Percentiles rank a stretch among this genome's conserved stretches.
phyloP scores from a whole-genome alignment of 169 alveolate genomes.

The Eimeria sp. region DNA sequence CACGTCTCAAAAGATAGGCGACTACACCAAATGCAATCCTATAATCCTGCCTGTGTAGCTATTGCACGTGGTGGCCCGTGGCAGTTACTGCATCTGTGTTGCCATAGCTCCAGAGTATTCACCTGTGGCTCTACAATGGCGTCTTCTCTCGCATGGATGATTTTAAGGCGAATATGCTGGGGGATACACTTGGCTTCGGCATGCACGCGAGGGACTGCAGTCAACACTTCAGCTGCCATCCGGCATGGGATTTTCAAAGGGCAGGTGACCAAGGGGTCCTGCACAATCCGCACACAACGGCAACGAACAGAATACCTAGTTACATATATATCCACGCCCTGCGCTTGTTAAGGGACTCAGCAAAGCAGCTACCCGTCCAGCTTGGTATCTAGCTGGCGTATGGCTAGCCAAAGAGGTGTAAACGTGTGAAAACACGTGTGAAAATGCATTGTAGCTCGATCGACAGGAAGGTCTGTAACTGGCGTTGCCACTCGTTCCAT shows the following conservation, averaged over 20 bases:
- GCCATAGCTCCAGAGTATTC: not conserved
- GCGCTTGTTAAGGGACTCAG: no score
- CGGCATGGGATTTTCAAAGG: slow-evolving; percentile 73
- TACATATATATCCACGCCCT: no score
- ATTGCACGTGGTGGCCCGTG: not conserved
- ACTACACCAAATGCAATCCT: not conserved
- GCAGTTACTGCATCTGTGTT: not conserved
- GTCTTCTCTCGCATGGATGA: slow-evolving; percentile 63
- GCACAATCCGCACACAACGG: not conserved
- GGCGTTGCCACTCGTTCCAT: not conserved
- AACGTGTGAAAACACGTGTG: no score
- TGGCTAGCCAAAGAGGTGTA: not conserved
- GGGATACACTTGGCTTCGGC: slow-evolving; percentile 67
- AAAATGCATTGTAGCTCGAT: not conserved
- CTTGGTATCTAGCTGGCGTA: not conserved
- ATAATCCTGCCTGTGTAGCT: not conserved
- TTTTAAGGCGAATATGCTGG: not conserved
- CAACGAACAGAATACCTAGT: not conserved
- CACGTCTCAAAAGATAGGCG: not conserved
- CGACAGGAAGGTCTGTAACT: not conserved
- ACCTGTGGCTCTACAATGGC: slow-evolving; percentile 62
- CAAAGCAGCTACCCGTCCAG: not conserved
- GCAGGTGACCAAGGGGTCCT: slow-evolving; percentile 79
- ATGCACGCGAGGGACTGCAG: slow-evolving; percentile 65
- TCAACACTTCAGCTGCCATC: slow-evolving; percentile 47